Base-by-base conservation (phyloP, 495 filamentous ascomycete genomes). In the Neurospora sp. region DNA sequence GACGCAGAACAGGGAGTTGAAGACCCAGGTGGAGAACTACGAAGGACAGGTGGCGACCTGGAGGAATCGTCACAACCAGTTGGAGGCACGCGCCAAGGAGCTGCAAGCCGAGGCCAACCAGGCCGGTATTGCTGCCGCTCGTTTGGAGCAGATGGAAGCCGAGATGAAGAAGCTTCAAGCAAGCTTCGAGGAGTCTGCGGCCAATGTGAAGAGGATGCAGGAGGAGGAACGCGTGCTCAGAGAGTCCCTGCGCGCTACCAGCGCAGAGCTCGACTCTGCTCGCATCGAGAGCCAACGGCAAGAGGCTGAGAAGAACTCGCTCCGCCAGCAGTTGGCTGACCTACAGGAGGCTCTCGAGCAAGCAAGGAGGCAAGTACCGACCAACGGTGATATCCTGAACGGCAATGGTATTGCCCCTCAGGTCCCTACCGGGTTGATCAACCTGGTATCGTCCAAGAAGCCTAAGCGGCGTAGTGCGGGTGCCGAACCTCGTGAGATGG, bases 71-170 rank as follows among this genome's bases (percentile, higher is more conserved):
- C 94, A 97, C 82, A 97, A 93, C 76, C 90, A 91, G n/a, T 87
- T 99, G 75, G 96, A 99, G 82, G 90, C 89, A 71, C 88, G 94
- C 31, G 89, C 93, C 48, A 97, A 94, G 84, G 96, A 98, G 79
- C 89, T 99, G 45, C 96, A 98, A 82, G 88, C 89, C 8, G 96
- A 99, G 82, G 96, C 96, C 70, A 99, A 99, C 81, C 94, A 98
- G 84, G 96, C 94, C 69, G 96, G 96, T 83, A 98, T 98, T 75
- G 92, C 91, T 35, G 93, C 94, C 48, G 96, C 96, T 73, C 90
- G 92, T 70, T 84, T 99, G 40, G 88, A 90, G 48, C 93, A 90
- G 9, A 91, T 98, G 88, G 96, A 98, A 80, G 90, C 92, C 71
- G 96, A 98, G 77, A 97, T 97, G 93, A 91, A 88, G 86, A 91